Base-by-base conservation (phyloP, 2,329 filamentous ascomycete genomes). In the Arthrobotrys megalospora region DNA sequence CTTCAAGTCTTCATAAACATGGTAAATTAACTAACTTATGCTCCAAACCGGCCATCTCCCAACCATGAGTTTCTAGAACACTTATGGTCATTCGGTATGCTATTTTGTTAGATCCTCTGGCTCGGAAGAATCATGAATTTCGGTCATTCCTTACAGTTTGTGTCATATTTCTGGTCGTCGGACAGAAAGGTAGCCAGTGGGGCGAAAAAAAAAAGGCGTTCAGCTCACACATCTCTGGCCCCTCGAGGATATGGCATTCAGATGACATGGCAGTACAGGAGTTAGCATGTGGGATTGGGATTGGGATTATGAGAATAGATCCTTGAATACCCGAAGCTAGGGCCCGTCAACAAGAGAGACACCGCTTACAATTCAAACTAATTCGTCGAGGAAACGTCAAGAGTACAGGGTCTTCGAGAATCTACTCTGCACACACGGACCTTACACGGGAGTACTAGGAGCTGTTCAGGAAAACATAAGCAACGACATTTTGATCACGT, bases 101-200 rank as follows among this genome's bases (percentile, higher is more conserved):
- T 38, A 12, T 58, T 58, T 38, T 38, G n/a, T 14, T 5, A 21
- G n/a, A 1, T 38, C 19, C 3, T 38, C 3, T 12, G 8, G 19
- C 52, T 58, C 52, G 28, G 52, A 58, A 58, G 52, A 38, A 58
- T 58, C 52, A 38, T 58, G 28, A 38, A 58, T 38, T 58, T 38
- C 28, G 32, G 52, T 58, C 52, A 58, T 58, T 38, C 16, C 52
- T 58, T 58, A 38, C 32, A 12, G 7, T 58, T 14, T 38, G 52
- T 58, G 52, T 38, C 52, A 58, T 58, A 38, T 58, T 38, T 38
- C 11, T 6, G 8, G n/a, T 38, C 34, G 32, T 32, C 14, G 28
- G 52, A 28, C 5, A 19, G 3, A 28, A 32, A 52, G 52, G 32
- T 28, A 34, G 24, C 52, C 32, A 38, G 32, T 58, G 32, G 52